These are phyloP conservation scores for Pisolithus marmoratus DNA, from an alignment of 768 basidiomycete species.

Conservation along the genomic window DNA sequence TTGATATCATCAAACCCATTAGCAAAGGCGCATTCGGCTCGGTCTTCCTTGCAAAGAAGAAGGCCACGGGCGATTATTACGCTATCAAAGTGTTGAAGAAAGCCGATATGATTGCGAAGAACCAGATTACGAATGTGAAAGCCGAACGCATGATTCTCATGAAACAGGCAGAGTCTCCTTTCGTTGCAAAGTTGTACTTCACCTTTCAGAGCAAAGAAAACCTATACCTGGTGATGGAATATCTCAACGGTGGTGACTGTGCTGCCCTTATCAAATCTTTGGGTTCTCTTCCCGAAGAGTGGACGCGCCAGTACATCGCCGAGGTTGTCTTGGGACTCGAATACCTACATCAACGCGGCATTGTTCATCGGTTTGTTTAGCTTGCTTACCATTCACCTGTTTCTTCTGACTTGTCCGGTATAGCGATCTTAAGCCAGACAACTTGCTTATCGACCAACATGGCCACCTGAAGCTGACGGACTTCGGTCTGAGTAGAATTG, in stretches of 20 bases:
- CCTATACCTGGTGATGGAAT: slow-evolving; percentile 98
- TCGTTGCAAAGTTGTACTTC: slow-evolving; percentile 96
- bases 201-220: slow-evolving; percentile 99
- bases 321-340: slow-evolving; percentile 94
- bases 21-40: slow-evolving; percentile 98
- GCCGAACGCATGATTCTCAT: slow-evolving; percentile 99
- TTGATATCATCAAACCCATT: slow-evolving; percentile 99
- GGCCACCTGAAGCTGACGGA: slow-evolving; percentile 98
- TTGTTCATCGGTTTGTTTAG: slow-evolving; percentile 84
- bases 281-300: slow-evolving; percentile 92
- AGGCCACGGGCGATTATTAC: slow-evolving; percentile 95
- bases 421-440: slow-evolving; percentile 97
- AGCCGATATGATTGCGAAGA: slow-evolving; percentile 99
- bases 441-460: slow-evolving; percentile 92
- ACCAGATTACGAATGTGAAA: slow-evolving; percentile 99
- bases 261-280: slow-evolving; percentile 94
- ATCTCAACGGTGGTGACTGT: slow-evolving; percentile 96
- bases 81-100: slow-evolving; percentile 99
- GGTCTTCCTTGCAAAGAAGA: slow-evolving; percentile 98
- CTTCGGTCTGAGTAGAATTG: slow-evolving; percentile 94
- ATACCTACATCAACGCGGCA: slow-evolving; percentile 90
- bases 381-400: not conserved
- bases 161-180: slow-evolving; percentile 98
- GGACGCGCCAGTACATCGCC: slow-evolving; percentile 94
- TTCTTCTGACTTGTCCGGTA: slow-evolving; percentile 3